Evolutionary conservation across 139 green algal species (phyloP).

Genomic region (Closterium sp.): DNA sequence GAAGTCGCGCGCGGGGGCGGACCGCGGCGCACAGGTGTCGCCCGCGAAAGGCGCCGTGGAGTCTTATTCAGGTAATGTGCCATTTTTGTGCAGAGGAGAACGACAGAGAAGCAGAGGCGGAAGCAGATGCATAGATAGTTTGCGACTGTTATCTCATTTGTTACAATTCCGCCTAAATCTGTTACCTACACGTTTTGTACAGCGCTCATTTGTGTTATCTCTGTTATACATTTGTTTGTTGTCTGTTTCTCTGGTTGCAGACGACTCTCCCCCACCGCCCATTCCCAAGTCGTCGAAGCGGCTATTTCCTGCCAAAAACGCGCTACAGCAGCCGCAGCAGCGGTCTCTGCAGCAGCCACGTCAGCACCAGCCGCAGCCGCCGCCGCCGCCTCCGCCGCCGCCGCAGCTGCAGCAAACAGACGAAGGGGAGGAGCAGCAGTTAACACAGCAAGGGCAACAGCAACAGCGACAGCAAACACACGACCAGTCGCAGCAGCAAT

Average conservation of each 20-base stretch:
- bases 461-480: not conserved
- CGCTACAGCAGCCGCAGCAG: not conserved
- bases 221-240: not conserved
- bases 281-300: not conserved
- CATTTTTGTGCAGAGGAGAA: too few relatives aligned
- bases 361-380: not conserved
- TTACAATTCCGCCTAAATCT: too few relatives aligned
- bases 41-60: not conserved
- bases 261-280: not conserved
- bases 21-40: not conserved
- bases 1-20: not conserved
- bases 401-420: not conserved
- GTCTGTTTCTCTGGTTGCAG: not conserved
- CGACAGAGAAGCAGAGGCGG: too few relatives aligned
- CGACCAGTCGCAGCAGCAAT: not conserved
- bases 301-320: not conserved
- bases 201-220: too few relatives aligned
- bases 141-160: too few relatives aligned
- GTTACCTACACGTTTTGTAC: too few relatives aligned
- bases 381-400: too few relatives aligned
- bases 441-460: not conserved
- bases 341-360: not conserved
- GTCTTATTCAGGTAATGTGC: not conserved
- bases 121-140: too few relatives aligned
- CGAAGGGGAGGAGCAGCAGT: not conserved